Evolutionary conservation across 768 basidiomycete species (phyloP), one percentile per base, ranked within the genome.

Genomic region (Clathrus columnatus): DNA sequence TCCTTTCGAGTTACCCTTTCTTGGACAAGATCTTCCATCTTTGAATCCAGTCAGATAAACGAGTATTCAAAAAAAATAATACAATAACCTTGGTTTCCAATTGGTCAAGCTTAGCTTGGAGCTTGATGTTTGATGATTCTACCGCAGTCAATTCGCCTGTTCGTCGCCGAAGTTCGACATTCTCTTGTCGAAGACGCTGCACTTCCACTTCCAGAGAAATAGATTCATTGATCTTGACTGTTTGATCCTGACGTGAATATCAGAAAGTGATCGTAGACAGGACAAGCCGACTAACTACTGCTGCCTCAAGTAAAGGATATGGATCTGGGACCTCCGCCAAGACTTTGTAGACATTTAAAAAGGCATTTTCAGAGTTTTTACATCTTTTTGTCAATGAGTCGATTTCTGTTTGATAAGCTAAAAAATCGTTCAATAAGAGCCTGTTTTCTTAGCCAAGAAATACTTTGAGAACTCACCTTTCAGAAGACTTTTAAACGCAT

Each of bases 301-400:
- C 94, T 11, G 85, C 91, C 64, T 99, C 95, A 14, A 99, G 82
- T 6, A 98, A 75, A 7, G 96, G 96, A 67, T 95, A 96, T 16
- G 96, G 96, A 67, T 99, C 96, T 0, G 95, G 96, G 2, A 91
- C 95, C 64, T 99, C 96, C 0, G 95, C 93, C 7, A 99, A 71
- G 20, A 95, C 82, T 67, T 98, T 98, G 77, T 98, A 98, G 18
- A 94, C 86, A 62, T 84, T 91, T n/a, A 98, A 75, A 70, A 99
- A 98, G 0, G 93, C 90, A 63, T 88, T 94, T 75, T 99, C 96
- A 8, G 93, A 87, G 21, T 80, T 70, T 67, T 97, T 97, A 36
- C 86, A 90, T 7, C 96, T 86, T 61, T 90, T 87, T 0, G 95
- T 98, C 60, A 99, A 82, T 65, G 75, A 85, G 74, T 99, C 96